A percentile compares a stretch with the other conserved stretches of the same genome.
These are phyloP conservation scores for Stephanodiscus triporus DNA, from an alignment of 108 stramenopile genomes.

Conservation along the genomic window DNA sequence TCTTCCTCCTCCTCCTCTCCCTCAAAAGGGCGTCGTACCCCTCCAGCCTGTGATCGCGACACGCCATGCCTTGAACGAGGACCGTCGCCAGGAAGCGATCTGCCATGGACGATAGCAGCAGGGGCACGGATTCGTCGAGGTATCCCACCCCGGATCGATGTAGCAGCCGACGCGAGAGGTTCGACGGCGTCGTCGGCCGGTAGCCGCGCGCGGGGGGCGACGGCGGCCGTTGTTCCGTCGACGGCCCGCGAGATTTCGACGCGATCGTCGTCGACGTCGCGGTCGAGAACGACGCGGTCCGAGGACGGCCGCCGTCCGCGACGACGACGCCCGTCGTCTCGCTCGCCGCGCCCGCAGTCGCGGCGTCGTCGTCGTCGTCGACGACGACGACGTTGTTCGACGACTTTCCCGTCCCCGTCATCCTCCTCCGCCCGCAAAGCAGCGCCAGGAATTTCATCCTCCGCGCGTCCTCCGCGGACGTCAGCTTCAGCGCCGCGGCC, in stretches of 20 bases:
- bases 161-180: conserved; percentile 76
- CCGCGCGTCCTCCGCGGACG: conserved; percentile 32
- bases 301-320: background rate
- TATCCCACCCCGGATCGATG: conserved; percentile 81
- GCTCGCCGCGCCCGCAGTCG: background rate
- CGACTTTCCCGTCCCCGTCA: conserved; percentile 8
- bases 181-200: conserved; percentile 73
- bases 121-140: conserved; percentile 72
- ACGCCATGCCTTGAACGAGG: conserved; percentile 75
- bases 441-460: conserved; percentile 45
- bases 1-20: conserved; percentile 51
- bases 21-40: conserved; percentile 61
- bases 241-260: too few species aligned
- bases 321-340: background rate
- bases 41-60: conserved; percentile 81
- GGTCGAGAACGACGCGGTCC: background rate
- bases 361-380: conserved; percentile 1
- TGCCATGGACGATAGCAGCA: conserved; percentile 67
- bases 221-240: too few species aligned
- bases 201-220: conserved; percentile 22
- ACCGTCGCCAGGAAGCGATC: conserved; percentile 88
- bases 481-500: conserved; percentile 2
- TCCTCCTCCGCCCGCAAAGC: conserved; percentile 23
- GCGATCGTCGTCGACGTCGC: background rate
- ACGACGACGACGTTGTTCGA: conserved; percentile 15